phyloP scores from a whole-genome alignment of 2,329 filamentous ascomycete genomes.

The Hirsutella rhossiliensis region DNA sequence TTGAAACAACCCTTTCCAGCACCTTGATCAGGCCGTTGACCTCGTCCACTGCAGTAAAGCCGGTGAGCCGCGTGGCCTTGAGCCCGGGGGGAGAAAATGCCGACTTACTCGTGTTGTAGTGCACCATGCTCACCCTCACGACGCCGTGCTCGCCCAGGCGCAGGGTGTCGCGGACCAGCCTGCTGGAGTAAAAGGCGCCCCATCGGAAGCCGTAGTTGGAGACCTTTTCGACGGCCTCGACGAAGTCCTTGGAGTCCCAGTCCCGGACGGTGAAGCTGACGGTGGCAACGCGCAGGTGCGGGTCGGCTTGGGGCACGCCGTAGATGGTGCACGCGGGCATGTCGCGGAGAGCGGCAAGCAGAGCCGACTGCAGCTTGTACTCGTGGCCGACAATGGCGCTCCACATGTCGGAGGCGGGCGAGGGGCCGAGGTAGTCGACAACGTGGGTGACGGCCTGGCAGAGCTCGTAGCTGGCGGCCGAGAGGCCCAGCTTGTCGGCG shows the following conservation, averaged over 20 bases:
- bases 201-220: slow-evolving; percentile 51
- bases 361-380: slow-evolving; percentile 39
- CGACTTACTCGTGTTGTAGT: slow-evolving; percentile 58
- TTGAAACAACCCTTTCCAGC: slow-evolving; percentile 29
- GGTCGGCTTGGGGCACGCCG: slow-evolving; percentile 38
- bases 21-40: slow-evolving; percentile 37
- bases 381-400: slow-evolving; percentile 45
- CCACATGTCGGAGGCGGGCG: slow-evolving; percentile 29
- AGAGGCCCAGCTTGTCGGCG: slow-evolving; percentile 55
- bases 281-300: slow-evolving; percentile 44
- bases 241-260: slow-evolving; percentile 41
- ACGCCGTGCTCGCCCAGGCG: slow-evolving; percentile 46
- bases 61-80: neutral
- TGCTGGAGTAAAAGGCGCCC: slow-evolving; percentile 58
- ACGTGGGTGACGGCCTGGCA: slow-evolving; percentile 50
- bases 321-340: slow-evolving; percentile 43
- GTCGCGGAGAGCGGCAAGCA: slow-evolving; percentile 46
- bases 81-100: too few relatives aligned
- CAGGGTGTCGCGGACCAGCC: slow-evolving; percentile 47
- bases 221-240: slow-evolving; percentile 47
- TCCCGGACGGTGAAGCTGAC: slow-evolving; percentile 55
- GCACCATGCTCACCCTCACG: slow-evolving; percentile 57
- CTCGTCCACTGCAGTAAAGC: slow-evolving; percentile 36
- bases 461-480: slow-evolving; percentile 60
- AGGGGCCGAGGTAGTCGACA: slow-evolving; percentile 43